phyloP scores from a whole-genome alignment of 2,329 filamentous ascomycete species.

The Alternaria triticimaculans region DNA sequence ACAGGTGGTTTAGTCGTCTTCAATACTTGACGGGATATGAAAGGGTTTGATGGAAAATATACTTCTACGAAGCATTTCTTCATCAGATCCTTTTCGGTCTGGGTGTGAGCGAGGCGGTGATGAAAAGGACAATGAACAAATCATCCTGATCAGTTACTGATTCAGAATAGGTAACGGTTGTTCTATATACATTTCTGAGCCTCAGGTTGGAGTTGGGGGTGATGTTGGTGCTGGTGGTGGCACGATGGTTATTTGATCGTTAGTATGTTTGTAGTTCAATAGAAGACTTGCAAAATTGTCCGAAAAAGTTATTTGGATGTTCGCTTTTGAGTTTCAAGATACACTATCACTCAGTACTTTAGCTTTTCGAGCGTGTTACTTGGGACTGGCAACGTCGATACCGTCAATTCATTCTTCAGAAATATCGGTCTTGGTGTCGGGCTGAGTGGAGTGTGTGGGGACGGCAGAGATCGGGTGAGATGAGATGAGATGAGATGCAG shows the following conservation, averaged over 20 bases:
- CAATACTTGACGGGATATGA: not conserved
- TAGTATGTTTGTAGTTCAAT: too few relatives aligned
- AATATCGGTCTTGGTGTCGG: not conserved
- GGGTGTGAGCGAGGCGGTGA: not conserved
- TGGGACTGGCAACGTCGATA: not conserved
- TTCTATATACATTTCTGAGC: not conserved
- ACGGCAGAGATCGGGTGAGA: not conserved
- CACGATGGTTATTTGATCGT: not conserved
- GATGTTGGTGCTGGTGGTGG: not conserved
- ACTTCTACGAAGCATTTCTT: not conserved
- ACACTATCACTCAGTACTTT: not conserved
- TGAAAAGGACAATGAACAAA: not conserved
- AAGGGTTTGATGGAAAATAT: not conserved
- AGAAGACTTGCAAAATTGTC: not conserved
- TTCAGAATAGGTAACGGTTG: not conserved
- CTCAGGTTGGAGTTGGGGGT: not conserved
- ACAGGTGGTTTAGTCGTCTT: not conserved
- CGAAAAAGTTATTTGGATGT: not conserved
- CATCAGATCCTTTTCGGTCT: not conserved
- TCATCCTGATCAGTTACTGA: not conserved
- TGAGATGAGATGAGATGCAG: not conserved
- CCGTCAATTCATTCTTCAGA: not conserved
- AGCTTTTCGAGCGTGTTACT: not conserved
- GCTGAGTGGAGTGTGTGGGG: not conserved
- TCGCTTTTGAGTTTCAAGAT: not conserved